Conservation (phyloP, 2,329 filamentous ascomycete species). For the Sclerotinia borealis region DNA sequence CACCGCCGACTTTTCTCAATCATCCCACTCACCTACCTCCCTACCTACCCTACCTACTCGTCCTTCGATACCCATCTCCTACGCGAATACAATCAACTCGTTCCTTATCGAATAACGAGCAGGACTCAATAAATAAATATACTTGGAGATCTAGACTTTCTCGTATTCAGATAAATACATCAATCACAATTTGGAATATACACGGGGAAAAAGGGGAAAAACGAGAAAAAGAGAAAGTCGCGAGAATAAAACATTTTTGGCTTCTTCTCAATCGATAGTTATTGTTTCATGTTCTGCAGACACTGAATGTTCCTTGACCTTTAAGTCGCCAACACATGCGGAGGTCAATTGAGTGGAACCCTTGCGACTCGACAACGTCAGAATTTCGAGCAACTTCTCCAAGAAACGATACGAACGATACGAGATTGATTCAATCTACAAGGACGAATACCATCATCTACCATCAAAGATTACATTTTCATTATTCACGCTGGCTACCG, state of each 20-base stretch:
- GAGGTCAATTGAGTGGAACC: conserved; percentile 25
- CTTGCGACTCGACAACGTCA: conserved; percentile 29
- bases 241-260: conserved; percentile 11
- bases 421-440: conserved; percentile 7
- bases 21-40: too few relatives aligned
- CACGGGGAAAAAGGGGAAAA: neutral
- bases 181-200: neutral
- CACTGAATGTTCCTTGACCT: conserved; percentile 26
- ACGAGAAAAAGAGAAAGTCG: neutral
- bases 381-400: conserved; percentile 16
- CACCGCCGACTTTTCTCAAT: neutral
- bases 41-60: too few relatives aligned
- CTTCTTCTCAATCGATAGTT: conserved; percentile 22
- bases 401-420: conserved; percentile 13
- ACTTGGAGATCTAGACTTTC: conserved; percentile 3
- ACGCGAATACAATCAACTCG: neutral
- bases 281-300: conserved; percentile 30
- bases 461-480: conserved; percentile 3
- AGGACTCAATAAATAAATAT: neutral
- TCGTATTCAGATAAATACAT: neutral
- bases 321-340: conserved; percentile 30
- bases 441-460: conserved; percentile 4
- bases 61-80: conserved; percentile 1
- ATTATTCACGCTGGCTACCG: conserved; percentile 21
- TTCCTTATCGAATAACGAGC: neutral